Evolutionary conservation across 495 filamentous ascomycete species (phyloP).

Genomic region (Cladorrhinum samala): DNA sequence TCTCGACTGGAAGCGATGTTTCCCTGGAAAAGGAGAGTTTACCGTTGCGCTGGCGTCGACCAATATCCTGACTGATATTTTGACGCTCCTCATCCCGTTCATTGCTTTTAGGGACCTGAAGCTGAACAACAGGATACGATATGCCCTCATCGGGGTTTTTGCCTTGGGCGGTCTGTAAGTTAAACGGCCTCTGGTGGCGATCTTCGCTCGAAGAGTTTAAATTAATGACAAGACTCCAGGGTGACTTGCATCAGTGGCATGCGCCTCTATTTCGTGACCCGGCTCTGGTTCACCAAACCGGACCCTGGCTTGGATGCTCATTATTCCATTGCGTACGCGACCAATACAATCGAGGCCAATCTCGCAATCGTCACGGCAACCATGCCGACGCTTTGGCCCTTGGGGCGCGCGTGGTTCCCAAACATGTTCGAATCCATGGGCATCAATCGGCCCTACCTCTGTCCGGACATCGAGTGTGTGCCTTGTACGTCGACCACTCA

Average conservation of each 20-base stretch:
- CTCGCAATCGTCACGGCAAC: constrained; percentile 48
- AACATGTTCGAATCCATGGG: constrained; percentile 18
- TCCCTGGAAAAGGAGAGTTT: constrained; percentile 33
- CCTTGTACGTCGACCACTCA: too few species aligned
- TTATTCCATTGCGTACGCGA: constrained; percentile 40
- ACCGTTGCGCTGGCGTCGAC: constrained; percentile 36
- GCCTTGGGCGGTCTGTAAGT: constrained; percentile 42
- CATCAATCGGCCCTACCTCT: constrained; percentile 21
- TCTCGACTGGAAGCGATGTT: constrained; percentile 33
- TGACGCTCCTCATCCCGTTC: constrained; percentile 41
- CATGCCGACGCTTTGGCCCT: constrained; percentile 32
- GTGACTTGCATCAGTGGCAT: constrained; percentile 43
- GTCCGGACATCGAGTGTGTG: constrained; percentile 22
- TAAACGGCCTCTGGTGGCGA: neutral
- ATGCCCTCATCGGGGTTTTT: constrained; percentile 41
- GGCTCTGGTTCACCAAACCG: constrained; percentile 19
- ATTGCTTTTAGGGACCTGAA: constrained; percentile 40
- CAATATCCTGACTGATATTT: constrained; percentile 45
- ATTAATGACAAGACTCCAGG: too few species aligned
- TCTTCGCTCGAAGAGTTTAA: too few species aligned
- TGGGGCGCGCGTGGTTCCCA: constrained; percentile 25
- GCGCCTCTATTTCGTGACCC: constrained; percentile 22
- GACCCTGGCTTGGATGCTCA: constrained; percentile 21
- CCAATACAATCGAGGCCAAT: constrained; percentile 46
- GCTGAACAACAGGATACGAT: constrained; percentile 34